phyloP scores from a whole-genome alignment of 352 stramenopile species.

The Globisporangium paddicum region DNA sequence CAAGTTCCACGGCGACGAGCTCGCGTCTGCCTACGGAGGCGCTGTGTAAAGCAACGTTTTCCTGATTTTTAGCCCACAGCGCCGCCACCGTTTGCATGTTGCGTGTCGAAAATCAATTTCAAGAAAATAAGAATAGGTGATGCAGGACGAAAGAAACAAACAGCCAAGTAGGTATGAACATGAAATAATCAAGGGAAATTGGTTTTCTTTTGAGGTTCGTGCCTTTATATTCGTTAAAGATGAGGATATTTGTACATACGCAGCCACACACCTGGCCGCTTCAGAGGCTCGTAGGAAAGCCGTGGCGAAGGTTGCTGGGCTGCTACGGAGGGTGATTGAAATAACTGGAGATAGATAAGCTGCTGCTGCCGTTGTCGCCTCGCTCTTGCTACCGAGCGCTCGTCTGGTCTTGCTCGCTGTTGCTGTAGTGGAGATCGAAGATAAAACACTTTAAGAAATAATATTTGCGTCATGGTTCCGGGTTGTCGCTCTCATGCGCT shows the following conservation, averaged over 20 bases:
- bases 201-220: neutral
- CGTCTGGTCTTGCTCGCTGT: neutral
- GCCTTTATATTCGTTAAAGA: neutral
- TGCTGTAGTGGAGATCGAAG: neutral
- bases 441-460: conserved; percentile 7
- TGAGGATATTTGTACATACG: conserved; percentile 7
- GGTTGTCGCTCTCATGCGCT: neutral
- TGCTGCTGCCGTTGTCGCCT: neutral
- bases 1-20: conserved; percentile 74
- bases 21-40: conserved; percentile 61
- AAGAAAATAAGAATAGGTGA: neutral
- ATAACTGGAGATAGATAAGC: neutral
- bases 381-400: conserved; percentile 5
- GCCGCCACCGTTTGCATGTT: neutral
- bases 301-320: neutral
- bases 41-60: conserved; percentile 43
- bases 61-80: neutral
- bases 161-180: neutral
- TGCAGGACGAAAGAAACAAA: neutral
- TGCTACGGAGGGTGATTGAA: neutral
- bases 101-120: neutral
- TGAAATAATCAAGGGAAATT: conserved; percentile 4
- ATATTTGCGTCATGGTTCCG: neutral
- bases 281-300: neutral
- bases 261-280: neutral